These are phyloP conservation scores for Aspergillus proliferans DNA, from an alignment of 2,329 filamentous ascomycete species.

Conservation along the genomic window DNA sequence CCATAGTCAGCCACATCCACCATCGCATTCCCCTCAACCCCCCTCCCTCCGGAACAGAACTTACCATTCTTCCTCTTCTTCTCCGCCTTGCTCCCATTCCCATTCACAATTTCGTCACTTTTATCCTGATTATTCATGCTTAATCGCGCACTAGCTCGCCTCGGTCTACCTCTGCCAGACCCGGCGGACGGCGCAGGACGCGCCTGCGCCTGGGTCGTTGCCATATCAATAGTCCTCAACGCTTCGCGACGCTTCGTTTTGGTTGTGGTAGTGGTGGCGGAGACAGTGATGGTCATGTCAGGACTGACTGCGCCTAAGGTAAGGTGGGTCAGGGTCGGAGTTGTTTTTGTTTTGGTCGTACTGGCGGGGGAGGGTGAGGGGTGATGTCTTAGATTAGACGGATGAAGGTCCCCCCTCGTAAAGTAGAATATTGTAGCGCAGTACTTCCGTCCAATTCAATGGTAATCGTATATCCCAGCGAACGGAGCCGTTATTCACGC, in stretches of 20 bases:
- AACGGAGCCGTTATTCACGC: too few relatives aligned
- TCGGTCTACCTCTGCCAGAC: conserved; percentile 16
- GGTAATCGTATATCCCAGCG: too few relatives aligned
- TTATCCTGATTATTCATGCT: conserved; percentile 30
- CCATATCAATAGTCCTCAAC: conserved; percentile 32
- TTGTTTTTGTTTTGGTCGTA: conserved; percentile 9
- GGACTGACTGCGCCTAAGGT: conserved; percentile 5
- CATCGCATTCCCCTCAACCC: background rate
- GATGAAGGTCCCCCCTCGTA: too few relatives aligned
- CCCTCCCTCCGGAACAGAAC: conserved; percentile 12
- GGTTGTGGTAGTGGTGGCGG: conserved; percentile 26
- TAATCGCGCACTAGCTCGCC: conserved; percentile 27
- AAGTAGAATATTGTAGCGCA: too few relatives aligned
- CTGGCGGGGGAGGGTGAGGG: conserved; percentile 1
- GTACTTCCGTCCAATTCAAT: too few relatives aligned
- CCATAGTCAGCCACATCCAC: background rate
- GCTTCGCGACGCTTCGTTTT: conserved; percentile 32
- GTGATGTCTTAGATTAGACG: too few relatives aligned
- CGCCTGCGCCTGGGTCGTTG: conserved; percentile 32
- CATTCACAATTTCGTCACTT: conserved; percentile 18
- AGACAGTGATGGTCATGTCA: conserved; percentile 36
- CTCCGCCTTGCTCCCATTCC: conserved; percentile 18
- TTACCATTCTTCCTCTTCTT: conserved; percentile 42
- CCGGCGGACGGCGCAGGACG: conserved; percentile 24
- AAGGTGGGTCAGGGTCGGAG: conserved; percentile 1